These are phyloP conservation scores for Alternaria incomplexa DNA, from an alignment of 2,329 filamentous ascomycete species.

Conservation along the genomic window DNA sequence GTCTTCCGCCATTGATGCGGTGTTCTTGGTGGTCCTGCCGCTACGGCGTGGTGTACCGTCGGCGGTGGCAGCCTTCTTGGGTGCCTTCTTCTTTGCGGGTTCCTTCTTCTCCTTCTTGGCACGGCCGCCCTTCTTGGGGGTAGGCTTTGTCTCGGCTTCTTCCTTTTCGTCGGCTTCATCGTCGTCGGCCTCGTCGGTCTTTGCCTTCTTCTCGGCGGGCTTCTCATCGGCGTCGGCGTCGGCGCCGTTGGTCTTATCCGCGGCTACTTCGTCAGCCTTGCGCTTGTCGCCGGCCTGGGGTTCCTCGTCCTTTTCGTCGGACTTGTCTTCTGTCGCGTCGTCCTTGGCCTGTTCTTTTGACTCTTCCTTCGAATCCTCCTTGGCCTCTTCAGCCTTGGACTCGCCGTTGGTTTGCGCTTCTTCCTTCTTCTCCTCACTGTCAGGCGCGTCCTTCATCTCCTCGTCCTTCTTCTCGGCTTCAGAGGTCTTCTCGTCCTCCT, in stretches of 20 bases:
- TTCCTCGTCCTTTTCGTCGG: conserved; percentile 5
- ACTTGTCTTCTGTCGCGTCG: conserved; percentile 23
- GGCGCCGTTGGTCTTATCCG: conserved; percentile 27
- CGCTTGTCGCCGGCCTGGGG: conserved; percentile 45
- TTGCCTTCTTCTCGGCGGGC: conserved; percentile 33
- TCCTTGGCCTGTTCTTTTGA: conserved; percentile 32
- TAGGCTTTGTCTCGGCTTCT: conserved; percentile 36
- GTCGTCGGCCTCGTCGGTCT: conserved; percentile 30
- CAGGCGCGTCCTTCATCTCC: conserved; percentile 31
- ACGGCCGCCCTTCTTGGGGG: conserved; percentile 45
- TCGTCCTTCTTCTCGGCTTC: conserved; percentile 41
- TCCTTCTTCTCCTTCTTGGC: conserved; percentile 52
- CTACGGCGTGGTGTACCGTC: conserved; percentile 57
- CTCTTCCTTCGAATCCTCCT: conserved; percentile 24
- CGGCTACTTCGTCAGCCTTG: conserved; percentile 35
- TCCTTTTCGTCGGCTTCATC: conserved; percentile 33
- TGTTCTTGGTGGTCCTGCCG: conserved; percentile 38
- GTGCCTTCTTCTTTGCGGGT: conserved; percentile 50
- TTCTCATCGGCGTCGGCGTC: conserved; percentile 5
- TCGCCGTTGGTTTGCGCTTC: conserved; percentile 27
- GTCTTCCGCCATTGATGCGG: not conserved
- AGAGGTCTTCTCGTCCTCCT: conserved; percentile 37
- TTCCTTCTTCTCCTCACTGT: conserved; percentile 28
- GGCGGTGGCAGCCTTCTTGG: conserved; percentile 58
- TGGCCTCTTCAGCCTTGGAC: conserved; percentile 32